These are phyloP conservation scores for Tulasnella sp. DNA, from an alignment of 768 basidiomycete genomes.

Conservation along the genomic window DNA sequence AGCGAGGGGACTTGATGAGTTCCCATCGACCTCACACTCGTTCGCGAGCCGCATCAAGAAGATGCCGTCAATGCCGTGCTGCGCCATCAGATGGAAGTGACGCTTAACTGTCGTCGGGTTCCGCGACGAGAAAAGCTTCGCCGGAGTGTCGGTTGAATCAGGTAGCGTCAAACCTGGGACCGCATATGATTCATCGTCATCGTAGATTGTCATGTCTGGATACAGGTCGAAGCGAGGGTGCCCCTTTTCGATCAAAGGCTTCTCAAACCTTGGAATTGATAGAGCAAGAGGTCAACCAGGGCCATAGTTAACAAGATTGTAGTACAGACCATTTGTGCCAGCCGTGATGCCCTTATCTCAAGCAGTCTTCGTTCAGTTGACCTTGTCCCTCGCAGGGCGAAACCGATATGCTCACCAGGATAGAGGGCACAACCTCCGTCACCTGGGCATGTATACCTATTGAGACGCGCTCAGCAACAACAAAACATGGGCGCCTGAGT, in stretches of 20 bases:
- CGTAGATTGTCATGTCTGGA: constrained; percentile 67
- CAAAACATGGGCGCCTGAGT: not conserved
- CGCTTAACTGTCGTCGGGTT: constrained; percentile 58
- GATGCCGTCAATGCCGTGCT: constrained; percentile 67
- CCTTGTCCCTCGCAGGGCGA: no score
- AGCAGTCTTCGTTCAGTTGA: no score
- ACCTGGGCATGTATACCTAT: constrained; percentile 61
- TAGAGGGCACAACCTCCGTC: constrained; percentile 44
- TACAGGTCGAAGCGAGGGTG: constrained; percentile 65
- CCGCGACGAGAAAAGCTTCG: constrained; percentile 67
- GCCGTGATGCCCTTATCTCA: constrained; percentile 73
- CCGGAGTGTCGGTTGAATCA: constrained; percentile 42
- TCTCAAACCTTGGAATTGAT: constrained; percentile 4
- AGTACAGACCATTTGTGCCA: constrained; percentile 71
- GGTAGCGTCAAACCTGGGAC: constrained; percentile 53
- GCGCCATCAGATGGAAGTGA: constrained; percentile 79
- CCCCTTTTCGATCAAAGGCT: constrained; percentile 42
- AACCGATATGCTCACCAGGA: no score
- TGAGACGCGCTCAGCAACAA: not conserved
- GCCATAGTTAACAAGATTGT: not conserved
- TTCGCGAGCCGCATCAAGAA: constrained; percentile 71
- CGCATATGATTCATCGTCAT: constrained; percentile 56
- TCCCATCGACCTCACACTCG: constrained; percentile 47
- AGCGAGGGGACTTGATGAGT: constrained; percentile 32
- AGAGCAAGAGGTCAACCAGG: not conserved